Base-by-base conservation (phyloP, 805 yeast species). In the Diddensiella transvaalensis region DNA sequence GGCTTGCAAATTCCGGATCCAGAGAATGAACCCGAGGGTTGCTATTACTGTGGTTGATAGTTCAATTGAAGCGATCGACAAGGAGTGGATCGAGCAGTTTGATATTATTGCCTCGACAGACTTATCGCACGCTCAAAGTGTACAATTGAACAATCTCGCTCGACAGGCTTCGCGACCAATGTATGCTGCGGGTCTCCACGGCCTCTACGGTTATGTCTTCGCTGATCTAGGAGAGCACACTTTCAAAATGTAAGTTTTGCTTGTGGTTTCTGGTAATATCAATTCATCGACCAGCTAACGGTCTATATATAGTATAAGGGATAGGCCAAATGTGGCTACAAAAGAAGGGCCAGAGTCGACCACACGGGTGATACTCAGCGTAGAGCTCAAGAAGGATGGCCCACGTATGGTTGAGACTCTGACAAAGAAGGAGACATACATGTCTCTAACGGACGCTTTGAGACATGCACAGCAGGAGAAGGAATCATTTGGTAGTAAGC, bases 21-120 rank as follows among this genome's bases (percentile, higher is more conserved):
- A 73, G 56, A 87, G 86, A 17, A 75, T 93, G 65, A 93, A 93
- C 60, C 86, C 86, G 8, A 72, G 96, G 51, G 97, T 90, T 15
- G 69, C 73, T 1, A 64, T 91, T 13, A 54, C 72, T 1, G 70
- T 72, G 33, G 76, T 76, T 45, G 67, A 72, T 0, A 58, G 54
- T 0, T 49, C 66, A 1, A 56, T 74, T 40, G 49, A 36, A 0
- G 54, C 54, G 1, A 51, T 67, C 13, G 50, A 49, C 18, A 54
- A 48, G 11, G 60, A 53, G 15, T 84, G 73, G 61, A 77, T 80
- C 59, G 58, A 66, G 13, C 61, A 72, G 29, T 90, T 83, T 62
- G 85, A 84, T 58, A 65, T 91, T 45, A 76, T 91, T 2, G 78
- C 93, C 4, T 88, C 83, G 1, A 85, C 96, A 0, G 93, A 88